Percentiles rank a stretch among this genome's conserved stretches.
phyloP scores from a whole-genome alignment of 139 green algal species.

The Nannochloris sp. region DNA sequence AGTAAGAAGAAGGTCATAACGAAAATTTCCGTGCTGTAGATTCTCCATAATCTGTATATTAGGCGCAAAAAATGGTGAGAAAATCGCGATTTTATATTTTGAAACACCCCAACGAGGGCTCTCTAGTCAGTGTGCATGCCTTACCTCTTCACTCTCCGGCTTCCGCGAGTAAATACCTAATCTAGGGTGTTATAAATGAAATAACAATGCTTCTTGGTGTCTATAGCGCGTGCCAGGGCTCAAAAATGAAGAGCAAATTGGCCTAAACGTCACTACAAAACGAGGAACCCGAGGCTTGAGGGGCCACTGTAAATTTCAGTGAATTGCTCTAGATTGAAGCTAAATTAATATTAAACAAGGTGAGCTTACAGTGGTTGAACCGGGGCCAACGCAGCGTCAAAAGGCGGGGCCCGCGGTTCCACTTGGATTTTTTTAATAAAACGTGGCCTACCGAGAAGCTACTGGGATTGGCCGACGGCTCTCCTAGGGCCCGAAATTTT shows the following conservation, averaged over 20 bases:
- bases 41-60: conserved; percentile 9
- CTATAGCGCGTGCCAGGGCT: too few species aligned
- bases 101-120: too few species aligned
- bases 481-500: neutral
- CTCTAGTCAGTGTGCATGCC: neutral
- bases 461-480: neutral
- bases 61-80: neutral
- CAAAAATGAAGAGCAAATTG: too few species aligned
- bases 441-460: neutral
- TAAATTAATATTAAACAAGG: neutral
- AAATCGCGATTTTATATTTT: neutral
- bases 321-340: too few species aligned
- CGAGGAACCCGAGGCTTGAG: too few species aligned
- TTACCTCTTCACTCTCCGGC: neutral
- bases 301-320: too few species aligned
- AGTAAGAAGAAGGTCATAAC: conserved; percentile 12
- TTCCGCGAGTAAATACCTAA: neutral
- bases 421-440: neutral
- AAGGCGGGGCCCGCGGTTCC: neutral
- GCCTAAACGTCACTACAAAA: too few species aligned
- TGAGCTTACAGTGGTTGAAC: neutral
- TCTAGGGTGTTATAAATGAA: neutral
- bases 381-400: neutral
- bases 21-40: conserved; percentile 23
- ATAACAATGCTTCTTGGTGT: neutral